Conservation (phyloP, 1,139 yeast genomes). For the Zygotorulaspora mrakii region DNA sequence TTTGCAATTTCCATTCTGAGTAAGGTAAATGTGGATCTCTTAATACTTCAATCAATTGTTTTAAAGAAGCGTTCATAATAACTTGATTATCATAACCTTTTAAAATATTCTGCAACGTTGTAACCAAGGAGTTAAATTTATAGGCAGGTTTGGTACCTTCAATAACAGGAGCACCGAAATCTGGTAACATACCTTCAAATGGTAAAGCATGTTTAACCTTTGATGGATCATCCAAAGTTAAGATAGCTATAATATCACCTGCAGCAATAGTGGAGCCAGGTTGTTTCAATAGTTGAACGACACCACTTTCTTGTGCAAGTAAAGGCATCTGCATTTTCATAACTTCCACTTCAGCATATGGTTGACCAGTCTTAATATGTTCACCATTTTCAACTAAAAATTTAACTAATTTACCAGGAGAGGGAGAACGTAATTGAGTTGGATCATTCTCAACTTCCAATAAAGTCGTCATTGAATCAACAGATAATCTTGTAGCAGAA, state of each 20-base stretch:
- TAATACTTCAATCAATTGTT: slow-evolving; percentile 65
- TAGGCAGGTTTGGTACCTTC: slow-evolving; percentile 83
- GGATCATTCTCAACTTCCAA: slow-evolving; percentile 96
- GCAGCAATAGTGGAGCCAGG: slow-evolving; percentile 97
- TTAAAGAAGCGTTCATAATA: slow-evolving; percentile 78
- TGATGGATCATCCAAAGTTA: slow-evolving; percentile 92
- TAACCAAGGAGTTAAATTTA: slow-evolving; percentile 55
- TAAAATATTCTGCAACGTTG: slow-evolving; percentile 70
- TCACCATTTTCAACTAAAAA: slow-evolving; percentile 94
- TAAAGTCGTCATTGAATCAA: slow-evolving; percentile 89
- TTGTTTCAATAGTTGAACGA: slow-evolving; percentile 87
- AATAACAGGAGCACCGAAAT: slow-evolving; percentile 74
- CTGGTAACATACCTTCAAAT: slow-evolving; percentile 90
- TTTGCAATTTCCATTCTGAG: slow-evolving; percentile 83
- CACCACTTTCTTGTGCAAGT: slow-evolving; percentile 89
- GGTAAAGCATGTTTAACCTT: slow-evolving; percentile 96
- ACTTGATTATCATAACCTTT: slow-evolving; percentile 94
- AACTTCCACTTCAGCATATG: slow-evolving; percentile 97
- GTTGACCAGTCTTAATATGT: slow-evolving; percentile 85
- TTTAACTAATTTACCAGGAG: slow-evolving; percentile 96
- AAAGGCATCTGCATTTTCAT: slow-evolving; percentile 98
- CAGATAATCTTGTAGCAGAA: slow-evolving; percentile 91
- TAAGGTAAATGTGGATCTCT: slow-evolving; percentile 81
- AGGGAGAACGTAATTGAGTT: slow-evolving; percentile 95
- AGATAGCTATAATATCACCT: slow-evolving; percentile 93